These are phyloP conservation scores for Kodamaea sp. DNA, from an alignment of 1,139 yeast genomes.

Conservation along the genomic window DNA sequence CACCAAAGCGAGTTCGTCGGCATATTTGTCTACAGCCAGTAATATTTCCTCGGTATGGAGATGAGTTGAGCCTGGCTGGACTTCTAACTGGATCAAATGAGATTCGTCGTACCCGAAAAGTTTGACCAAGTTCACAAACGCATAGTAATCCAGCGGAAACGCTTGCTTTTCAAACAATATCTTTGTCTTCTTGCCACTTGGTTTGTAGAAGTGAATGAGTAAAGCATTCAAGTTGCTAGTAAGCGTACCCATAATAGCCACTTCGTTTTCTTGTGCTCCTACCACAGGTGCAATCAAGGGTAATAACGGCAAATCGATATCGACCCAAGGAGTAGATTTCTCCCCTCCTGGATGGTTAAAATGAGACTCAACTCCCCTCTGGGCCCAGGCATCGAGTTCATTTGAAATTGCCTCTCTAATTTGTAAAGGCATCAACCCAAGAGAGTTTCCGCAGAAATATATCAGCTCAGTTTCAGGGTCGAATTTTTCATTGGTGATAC, in stretches of 20 bases:
- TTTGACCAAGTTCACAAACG: slow-evolving; percentile 71
- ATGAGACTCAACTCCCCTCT: slow-evolving; percentile 81
- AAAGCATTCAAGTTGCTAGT: slow-evolving; percentile 81
- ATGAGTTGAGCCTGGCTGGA: slow-evolving; percentile 55
- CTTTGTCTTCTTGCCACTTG: slow-evolving; percentile 58
- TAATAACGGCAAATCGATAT: slow-evolving; percentile 74
- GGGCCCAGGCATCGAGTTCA: slow-evolving; percentile 82
- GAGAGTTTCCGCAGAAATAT: slow-evolving; percentile 87
- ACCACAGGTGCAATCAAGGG: slow-evolving; percentile 71
- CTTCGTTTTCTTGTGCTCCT: slow-evolving; percentile 73
- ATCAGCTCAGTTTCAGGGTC: slow-evolving; percentile 27
- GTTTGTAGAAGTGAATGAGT: slow-evolving; percentile 73
- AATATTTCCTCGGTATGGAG: slow-evolving; percentile 67
- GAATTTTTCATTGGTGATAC: slow-evolving; percentile 29
- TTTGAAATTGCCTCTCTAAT: slow-evolving; percentile 58
- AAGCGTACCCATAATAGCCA: slow-evolving; percentile 84
- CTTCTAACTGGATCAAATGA: slow-evolving; percentile 64
- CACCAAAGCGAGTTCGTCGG: slow-evolving; percentile 69
- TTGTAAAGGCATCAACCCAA: slow-evolving; percentile 80
- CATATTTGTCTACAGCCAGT: slow-evolving; percentile 52
- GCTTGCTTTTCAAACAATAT: slow-evolving; percentile 84
- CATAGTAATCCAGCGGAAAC: slow-evolving; percentile 90
- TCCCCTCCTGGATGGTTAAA: slow-evolving; percentile 62
- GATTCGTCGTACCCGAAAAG: slow-evolving; percentile 60
- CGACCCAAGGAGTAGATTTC: slow-evolving; percentile 67